Percentiles rank a stretch among this genome's conserved stretches.
Conservation (phyloP, 2,329 filamentous ascomycete genomes). For the Penicillium sp. region DNA sequence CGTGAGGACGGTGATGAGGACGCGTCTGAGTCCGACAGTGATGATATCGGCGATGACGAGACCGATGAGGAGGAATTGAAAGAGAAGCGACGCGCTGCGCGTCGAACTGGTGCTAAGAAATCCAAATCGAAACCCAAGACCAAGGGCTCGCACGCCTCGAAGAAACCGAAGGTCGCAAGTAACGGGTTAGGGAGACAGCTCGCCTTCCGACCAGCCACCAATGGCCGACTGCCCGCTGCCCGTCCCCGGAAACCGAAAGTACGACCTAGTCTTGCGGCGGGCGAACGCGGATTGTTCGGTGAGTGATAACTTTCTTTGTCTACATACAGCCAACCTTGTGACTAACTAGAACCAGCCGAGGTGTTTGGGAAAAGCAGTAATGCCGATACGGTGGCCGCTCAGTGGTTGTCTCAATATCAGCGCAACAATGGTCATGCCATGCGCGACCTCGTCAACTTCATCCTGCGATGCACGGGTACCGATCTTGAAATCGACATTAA, state of each 20-base stretch:
- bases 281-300: slow-evolving; percentile 59
- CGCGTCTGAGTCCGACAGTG: slow-evolving; percentile 39
- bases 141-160: slow-evolving; percentile 41
- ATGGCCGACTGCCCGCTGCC: slow-evolving; percentile 43
- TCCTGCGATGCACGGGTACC: slow-evolving; percentile 71
- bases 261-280: slow-evolving; percentile 51
- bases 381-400: slow-evolving; percentile 55
- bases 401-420: slow-evolving; percentile 58
- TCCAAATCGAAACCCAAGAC: slow-evolving; percentile 39
- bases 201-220: slow-evolving; percentile 54
- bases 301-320: slow-evolving; percentile 18
- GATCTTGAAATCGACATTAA: slow-evolving; percentile 72
- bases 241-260: slow-evolving; percentile 51
- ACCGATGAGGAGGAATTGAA: slow-evolving; percentile 52
- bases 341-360: slow-evolving; percentile 46
- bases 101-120: slow-evolving; percentile 34
- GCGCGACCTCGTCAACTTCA: slow-evolving; percentile 60
- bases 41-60: slow-evolving; percentile 36
- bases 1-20: slow-evolving; percentile 36
- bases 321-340: slow-evolving; percentile 22
- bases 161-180: slow-evolving; percentile 57
- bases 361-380: slow-evolving; percentile 57
- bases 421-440: slow-evolving; percentile 55
- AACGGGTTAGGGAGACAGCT: slow-evolving; percentile 48
- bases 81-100: slow-evolving; percentile 40